Evolutionary conservation across 2,329 filamentous ascomycete species (phyloP).

Genomic region (Sporothrix sp.): DNA sequence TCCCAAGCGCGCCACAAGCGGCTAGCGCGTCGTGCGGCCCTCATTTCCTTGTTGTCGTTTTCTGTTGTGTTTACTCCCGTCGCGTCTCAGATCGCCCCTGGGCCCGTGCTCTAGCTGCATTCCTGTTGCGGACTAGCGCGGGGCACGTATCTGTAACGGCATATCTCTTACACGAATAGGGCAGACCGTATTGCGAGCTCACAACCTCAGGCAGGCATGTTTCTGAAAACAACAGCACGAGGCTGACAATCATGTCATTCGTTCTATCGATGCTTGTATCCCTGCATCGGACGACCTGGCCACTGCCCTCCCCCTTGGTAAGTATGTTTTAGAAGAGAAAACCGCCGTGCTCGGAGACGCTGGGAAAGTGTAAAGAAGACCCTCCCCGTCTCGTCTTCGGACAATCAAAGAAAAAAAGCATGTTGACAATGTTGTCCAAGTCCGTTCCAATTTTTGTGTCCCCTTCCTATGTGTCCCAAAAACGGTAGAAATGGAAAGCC

Average conservation of each 20-base stretch:
- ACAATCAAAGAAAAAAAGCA: background rate
- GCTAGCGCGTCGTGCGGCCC: conserved; percentile 13
- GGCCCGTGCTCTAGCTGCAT: conserved; percentile 16
- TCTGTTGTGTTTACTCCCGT: conserved; percentile 4
- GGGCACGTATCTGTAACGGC: conserved; percentile 8
- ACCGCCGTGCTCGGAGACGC: no score
- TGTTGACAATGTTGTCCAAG: conserved; percentile 6
- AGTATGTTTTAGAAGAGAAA: no score
- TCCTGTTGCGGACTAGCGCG: conserved; percentile 14
- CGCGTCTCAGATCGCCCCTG: conserved; percentile 5
- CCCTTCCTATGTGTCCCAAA: conserved; percentile 13
- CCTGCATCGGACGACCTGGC: background rate
- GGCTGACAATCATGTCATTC: conserved; percentile 12
- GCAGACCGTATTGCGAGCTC: background rate
- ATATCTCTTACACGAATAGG: conserved; percentile 4
- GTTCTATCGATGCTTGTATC: conserved; percentile 8
- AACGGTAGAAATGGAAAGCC: background rate
- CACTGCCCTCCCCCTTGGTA: background rate
- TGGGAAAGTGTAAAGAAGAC: background rate
- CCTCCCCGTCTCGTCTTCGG: no score
- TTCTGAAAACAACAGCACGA: background rate
- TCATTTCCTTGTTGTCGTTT: conserved; percentile 11
- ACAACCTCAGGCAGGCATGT: background rate
- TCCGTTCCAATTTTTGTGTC: conserved; percentile 13
- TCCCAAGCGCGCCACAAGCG: conserved; percentile 2